Base-by-base conservation (phyloP, 768 basidiomycete genomes). In the Boletus bicolor region DNA sequence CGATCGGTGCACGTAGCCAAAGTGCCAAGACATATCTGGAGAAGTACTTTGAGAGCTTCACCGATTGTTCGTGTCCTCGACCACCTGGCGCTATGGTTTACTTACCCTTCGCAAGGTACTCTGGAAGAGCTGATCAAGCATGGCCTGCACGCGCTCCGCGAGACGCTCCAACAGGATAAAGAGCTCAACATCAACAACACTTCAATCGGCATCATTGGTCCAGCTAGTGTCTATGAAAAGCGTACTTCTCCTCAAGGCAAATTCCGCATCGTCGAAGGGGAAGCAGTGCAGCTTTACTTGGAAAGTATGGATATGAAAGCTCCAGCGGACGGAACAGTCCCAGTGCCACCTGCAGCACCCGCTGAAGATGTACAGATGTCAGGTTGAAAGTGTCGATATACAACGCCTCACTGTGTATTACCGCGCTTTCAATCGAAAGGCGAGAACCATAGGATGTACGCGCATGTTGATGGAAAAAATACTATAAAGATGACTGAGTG, bases 21-120 rank as follows among this genome's bases (percentile, higher is more conserved):
- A 96, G 93, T 64, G 96, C 97, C 48, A 98, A 98, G 76, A 99
- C 97, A 12, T 99, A 98, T 72, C 79, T 99, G 37, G 97, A 99
- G 78, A 92, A 89, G 72, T 86, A 98, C 68, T 97, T 85, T 65
- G 88, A 91, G 71, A 82, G 79, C 64, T 99, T 98, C 68, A 79
- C 80, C 5, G 86, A 93, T 69, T 86, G 94, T 97, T 60, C 62
- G 91, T 57, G 50, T 21, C 48, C 17, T 44, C 37, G 44, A 37
- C 19, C n/a, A 34, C 21, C 7, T n/a, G 37, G 34, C n/a, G 7
- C 37, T 37, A 10, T 15, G 32, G 43, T 35, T 19, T 28, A 43
- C 47, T 48, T 6, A 47, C 15, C 37, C 28, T 50, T 49, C 9
- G 15, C 21, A 69, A 96, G 94, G 85, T 70, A 82, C 83, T 41